Evolutionary conservation across 345 rosid species (phyloP), one percentile per base, ranked within the genome.

Genomic region (Noccaea bulbosa): DNA sequence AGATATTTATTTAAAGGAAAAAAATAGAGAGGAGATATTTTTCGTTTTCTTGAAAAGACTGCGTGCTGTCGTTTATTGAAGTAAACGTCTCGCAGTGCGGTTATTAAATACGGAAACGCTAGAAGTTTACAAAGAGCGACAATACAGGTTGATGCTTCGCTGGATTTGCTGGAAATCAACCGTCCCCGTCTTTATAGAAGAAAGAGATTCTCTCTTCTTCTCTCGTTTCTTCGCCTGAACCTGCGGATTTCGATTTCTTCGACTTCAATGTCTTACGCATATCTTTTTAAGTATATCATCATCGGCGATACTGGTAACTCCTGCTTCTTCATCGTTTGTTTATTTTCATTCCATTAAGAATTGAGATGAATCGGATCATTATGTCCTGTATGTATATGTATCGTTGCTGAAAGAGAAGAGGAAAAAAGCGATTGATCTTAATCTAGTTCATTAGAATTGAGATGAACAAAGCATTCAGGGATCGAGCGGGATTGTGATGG

Each of bases 241-340:
- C 54, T 49, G 32, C 33, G 30, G 48, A 53, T 14, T 41, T 48
- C 11, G 56, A 44, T 49, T 16, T 15, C 59, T 11, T 45, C 54
- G 12, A 17, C 10, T 60, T 45, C 61, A 48, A 78, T 78, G 81
- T 93, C 98, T 9, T 93, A 93, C 85, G 98, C 97, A 1, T 93
- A 93, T 70, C 93, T 93, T 60, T 93, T 90, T 78, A 93, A 93
- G 87, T 93, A 90, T 82, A 93, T 93, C 86, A 93, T 93, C 87
- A 93, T 93, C 84, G 98, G 98, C 56, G 98, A 90, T 30, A 94
- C 97, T 8, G 98, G 97, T 88, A 64, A 44, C 48, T 49, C 11
- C 35, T 30, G 2, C 55, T 56, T 34, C 1, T 33, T 11, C 16
- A 9, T 16, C 14, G 5, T 9, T 12, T 32, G 8, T 33, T 9